A percentile compares a stretch with the other conserved stretches of the same genome.
Evolutionary conservation across 345 rosid species (phyloP).

Genomic region (Aquilaria yunnanensis): DNA sequence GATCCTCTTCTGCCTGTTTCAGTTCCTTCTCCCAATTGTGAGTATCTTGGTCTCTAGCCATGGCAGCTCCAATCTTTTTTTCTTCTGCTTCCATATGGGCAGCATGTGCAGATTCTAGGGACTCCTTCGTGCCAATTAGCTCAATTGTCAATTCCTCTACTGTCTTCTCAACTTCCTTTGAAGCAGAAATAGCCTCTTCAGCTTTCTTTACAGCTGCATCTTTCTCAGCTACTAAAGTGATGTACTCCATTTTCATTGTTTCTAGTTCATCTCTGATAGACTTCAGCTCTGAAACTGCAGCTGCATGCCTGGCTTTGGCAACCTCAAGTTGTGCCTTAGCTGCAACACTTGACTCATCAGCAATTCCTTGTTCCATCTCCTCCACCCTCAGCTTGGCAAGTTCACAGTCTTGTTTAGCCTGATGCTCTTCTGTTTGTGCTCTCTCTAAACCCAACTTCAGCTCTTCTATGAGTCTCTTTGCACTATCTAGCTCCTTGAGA

Average conservation of each 20-base stretch:
- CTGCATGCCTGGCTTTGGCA: constrained; percentile 61
- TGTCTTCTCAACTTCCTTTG: constrained; percentile 74
- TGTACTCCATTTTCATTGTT: constrained; percentile 38
- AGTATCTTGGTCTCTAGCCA: constrained; percentile 71
- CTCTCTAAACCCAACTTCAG: constrained; percentile 75
- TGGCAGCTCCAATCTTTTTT: constrained; percentile 61
- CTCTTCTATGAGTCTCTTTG: constrained; percentile 79
- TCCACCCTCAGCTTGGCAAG: constrained; percentile 76
- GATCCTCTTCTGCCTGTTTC: constrained; percentile 72
- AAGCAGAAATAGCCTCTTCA: constrained; percentile 47
- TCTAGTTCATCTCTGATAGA: constrained; percentile 61
- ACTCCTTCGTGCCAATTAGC: constrained; percentile 67
- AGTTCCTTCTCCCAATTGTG: constrained; percentile 72
- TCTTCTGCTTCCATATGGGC: constrained; percentile 90
- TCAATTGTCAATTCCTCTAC: constrained; percentile 81
- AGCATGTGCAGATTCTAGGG: constrained; percentile 73
- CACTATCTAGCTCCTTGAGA: constrained; percentile 61
- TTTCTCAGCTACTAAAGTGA: constrained; percentile 50
- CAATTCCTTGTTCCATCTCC: constrained; percentile 87
- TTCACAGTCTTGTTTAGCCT: constrained; percentile 83
- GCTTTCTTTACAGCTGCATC: constrained; percentile 55
- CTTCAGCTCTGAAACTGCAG: constrained; percentile 63
- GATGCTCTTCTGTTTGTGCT: constrained; percentile 83
- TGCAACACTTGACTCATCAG: constrained; percentile 74
- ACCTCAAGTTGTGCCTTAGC: constrained; percentile 91